Conservation (phyloP, 768 basidiomycete genomes). For the Panellus pusillus region DNA sequence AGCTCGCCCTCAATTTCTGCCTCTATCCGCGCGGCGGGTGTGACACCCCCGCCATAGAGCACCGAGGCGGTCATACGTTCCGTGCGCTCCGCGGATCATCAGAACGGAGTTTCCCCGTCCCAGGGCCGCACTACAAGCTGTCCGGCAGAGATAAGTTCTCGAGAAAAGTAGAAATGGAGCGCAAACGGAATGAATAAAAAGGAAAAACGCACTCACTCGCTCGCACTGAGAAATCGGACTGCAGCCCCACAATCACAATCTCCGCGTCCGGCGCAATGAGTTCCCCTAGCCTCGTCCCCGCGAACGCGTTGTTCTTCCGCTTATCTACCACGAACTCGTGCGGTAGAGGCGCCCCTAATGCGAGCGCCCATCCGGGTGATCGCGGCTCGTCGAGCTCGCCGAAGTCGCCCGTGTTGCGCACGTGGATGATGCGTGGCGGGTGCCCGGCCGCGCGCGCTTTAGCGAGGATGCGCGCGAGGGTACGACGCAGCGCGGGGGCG, state of each 20-base stretch:
- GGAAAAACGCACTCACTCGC: conserved; percentile 31
- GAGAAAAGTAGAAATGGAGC: neutral
- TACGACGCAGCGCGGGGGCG: conserved; percentile 32
- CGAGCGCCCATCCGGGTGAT: conserved; percentile 62
- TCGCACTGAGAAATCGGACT: conserved; percentile 63
- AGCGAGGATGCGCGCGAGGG: conserved; percentile 39
- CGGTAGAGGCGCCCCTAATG: conserved; percentile 44
- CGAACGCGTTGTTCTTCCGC: conserved; percentile 69
- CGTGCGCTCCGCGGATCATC: conserved; percentile 64
- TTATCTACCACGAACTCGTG: conserved; percentile 64
- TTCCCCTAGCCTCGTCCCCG: conserved; percentile 52
- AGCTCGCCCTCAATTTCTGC: conserved; percentile 64
- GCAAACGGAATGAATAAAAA: conserved; percentile 4
- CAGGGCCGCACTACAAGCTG: conserved; percentile 62
- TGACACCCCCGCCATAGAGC: conserved; percentile 55
- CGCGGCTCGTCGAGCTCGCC: conserved; percentile 62
- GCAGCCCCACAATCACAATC: conserved; percentile 65
- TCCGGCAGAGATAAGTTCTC: conserved; percentile 13
- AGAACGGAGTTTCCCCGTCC: conserved; percentile 66
- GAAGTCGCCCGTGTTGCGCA: conserved; percentile 62
- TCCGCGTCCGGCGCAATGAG: conserved; percentile 55
- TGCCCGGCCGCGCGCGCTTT: conserved; percentile 40
- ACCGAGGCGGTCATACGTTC: conserved; percentile 66
- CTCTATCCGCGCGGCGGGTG: conserved; percentile 52
- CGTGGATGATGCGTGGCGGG: conserved; percentile 62